These are phyloP conservation scores for Seiridium unicorne DNA, from an alignment of 2,329 filamentous ascomycete genomes.

Conservation along the genomic window DNA sequence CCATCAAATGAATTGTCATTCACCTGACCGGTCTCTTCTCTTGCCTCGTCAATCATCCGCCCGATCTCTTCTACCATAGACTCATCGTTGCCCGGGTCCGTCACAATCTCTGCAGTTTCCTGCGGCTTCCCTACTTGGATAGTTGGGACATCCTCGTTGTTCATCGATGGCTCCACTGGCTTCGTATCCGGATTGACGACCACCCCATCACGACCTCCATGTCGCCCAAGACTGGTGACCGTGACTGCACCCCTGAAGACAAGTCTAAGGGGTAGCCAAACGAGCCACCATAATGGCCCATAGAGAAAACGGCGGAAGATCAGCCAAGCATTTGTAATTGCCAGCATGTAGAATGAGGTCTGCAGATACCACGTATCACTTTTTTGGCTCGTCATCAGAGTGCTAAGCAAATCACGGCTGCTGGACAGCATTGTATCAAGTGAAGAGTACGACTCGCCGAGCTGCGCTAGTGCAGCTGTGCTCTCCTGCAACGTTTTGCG, in stretches of 20 bases:
- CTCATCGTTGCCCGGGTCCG: conserved; percentile 24
- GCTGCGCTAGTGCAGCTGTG: conserved; percentile 74
- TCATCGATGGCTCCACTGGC: conserved; percentile 20
- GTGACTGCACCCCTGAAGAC: conserved; percentile 58
- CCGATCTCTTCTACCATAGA: conserved; percentile 53
- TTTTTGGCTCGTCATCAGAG: conserved; percentile 84
- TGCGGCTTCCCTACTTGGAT: conserved; percentile 41
- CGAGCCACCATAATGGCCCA: conserved; percentile 85
- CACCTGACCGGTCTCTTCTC: conserved; percentile 32
- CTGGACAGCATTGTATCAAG: conserved; percentile 75
- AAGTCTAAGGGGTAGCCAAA: conserved; percentile 77
- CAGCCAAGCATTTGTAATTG: conserved; percentile 79
- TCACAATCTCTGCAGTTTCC: conserved; percentile 22
- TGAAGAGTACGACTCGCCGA: conserved; percentile 78
- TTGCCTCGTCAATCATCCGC: conserved; percentile 44
- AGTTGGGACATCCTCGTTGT: conserved; percentile 46
- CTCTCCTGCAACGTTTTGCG: conserved; percentile 85
- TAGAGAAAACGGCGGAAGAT: conserved; percentile 82
- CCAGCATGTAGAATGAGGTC: conserved; percentile 80
- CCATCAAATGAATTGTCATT: conserved; percentile 30
- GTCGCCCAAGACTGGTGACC: conserved; percentile 51
- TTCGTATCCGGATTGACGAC: conserved; percentile 18
- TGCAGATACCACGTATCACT: conserved; percentile 98
- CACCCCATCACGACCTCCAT: conserved; percentile 24
- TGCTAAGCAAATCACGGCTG: conserved; percentile 72